A percentile compares a stretch with the other conserved stretches of the same genome.
Conservation (phyloP, 169 alveolate species). For the Eimeria brunetti region DNA sequence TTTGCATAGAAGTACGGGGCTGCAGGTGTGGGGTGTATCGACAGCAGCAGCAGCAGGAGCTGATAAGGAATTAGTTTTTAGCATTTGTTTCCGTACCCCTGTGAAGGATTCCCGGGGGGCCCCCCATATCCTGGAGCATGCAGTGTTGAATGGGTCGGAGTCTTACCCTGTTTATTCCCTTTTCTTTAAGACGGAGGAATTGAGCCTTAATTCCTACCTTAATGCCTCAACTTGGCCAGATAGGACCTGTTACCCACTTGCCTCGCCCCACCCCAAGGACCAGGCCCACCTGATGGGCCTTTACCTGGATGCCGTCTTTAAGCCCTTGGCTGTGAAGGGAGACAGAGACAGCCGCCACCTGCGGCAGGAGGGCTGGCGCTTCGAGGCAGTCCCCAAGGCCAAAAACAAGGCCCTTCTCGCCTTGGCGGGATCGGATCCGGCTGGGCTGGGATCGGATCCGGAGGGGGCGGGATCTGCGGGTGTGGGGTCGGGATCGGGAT, state of each 20-base stretch:
- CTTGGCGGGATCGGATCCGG: background rate
- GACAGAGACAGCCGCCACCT: slow-evolving; percentile 83
- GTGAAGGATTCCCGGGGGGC: slow-evolving; percentile 68
- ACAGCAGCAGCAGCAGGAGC: background rate
- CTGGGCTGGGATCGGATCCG: background rate
- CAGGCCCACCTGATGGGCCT: slow-evolving; percentile 88
- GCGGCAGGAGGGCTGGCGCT: slow-evolving; percentile 93
- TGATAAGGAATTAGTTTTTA: slow-evolving; percentile 74
- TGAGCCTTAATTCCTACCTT: slow-evolving; percentile 89
- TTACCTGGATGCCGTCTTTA: slow-evolving; percentile 90
- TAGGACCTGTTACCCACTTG: slow-evolving; percentile 91
- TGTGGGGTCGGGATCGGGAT: background rate
- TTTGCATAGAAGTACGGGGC: slow-evolving; percentile 51
- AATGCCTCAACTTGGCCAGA: slow-evolving; percentile 93
- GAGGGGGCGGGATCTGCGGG: background rate
- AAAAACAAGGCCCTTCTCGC: background rate
- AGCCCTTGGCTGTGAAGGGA: slow-evolving; percentile 81
- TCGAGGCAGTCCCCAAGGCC: slow-evolving; percentile 37
- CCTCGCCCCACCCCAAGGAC: slow-evolving; percentile 88
- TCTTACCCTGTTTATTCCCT: slow-evolving; percentile 89
- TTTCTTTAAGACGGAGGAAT: slow-evolving; percentile 87
- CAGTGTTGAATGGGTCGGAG: slow-evolving; percentile 91
- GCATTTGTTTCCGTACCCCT: slow-evolving; percentile 74
- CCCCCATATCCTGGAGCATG: slow-evolving; percentile 93
- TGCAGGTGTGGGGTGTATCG: slow-evolving; percentile 7